Evolutionary conservation across 73 alveolate species (phyloP), one percentile per base, ranked within the genome.

Genomic region (Paraurostyla sp.): DNA sequence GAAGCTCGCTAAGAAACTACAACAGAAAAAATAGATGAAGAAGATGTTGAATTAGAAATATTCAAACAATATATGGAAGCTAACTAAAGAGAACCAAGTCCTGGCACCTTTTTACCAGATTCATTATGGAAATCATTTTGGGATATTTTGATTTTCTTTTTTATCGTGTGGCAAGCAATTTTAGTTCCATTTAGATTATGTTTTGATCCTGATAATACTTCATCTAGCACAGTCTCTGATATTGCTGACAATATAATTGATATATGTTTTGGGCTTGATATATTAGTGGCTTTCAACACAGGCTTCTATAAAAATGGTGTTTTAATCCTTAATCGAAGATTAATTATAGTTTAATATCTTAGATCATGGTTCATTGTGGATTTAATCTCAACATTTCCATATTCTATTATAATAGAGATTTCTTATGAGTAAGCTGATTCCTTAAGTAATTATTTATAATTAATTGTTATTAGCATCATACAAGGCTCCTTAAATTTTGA

Each of bases 181-280:
- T 50, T 40, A 18, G 45, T 91, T 32, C 96, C 96, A 13, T 91
- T 33, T 40, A 43, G 88, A 50, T 57, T 91, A 11, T 91, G 92
- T 62, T 91, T 91, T 69, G 87, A 63, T 32, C 46, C 15, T 13
- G 82, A 71, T 0, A 29, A 46, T 0, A 78, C 84, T 1, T 42
- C 51, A 16, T 23, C 9, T 3, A 46, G 56, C 38, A n/a, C 29
- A n/a, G 32, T 9, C 59, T 1, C 6, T 6, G 1, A 22, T 33
- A 45, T 29, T 45, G 43, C 84, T 32, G 95, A 91, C 35, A 6
- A 46, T 36, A 0, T 84, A 3, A 87, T 52, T 23, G 95, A 91
- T 52, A 58, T 84, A 0, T 68, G 50, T 76, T 91, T 91, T 69
- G 38, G 42, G 30, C 0, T 83, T 0, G 95, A 91, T 56, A 91